Evolutionary conservation across 78 protist species (phyloP).

Genomic region (Dictyostelium intermedium): DNA sequence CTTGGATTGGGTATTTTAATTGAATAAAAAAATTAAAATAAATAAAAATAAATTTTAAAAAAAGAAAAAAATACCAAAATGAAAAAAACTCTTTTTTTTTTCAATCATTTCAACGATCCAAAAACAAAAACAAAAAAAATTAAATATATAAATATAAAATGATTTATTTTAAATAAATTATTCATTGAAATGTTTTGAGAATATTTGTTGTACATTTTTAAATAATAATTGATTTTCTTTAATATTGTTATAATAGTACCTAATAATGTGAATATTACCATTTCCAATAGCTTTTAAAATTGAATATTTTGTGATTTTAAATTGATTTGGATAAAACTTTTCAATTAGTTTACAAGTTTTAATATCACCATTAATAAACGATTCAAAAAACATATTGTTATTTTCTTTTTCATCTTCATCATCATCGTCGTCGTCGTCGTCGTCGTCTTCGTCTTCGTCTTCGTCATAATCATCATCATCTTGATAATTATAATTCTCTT

Average conservation of each 20-base stretch:
- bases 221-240: not conserved
- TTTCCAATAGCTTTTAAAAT: not conserved
- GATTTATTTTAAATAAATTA: not conserved
- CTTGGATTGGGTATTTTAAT: too few species aligned
- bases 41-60: not conserved
- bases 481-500: not conserved
- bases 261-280: not conserved
- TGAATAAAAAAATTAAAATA: not conserved
- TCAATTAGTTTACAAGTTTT: not conserved
- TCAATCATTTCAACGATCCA: too few species aligned
- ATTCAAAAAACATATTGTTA: not conserved
- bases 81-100: too few species aligned
- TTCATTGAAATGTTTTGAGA: not conserved
- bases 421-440: not conserved
- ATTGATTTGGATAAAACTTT: not conserved
- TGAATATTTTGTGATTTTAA: not conserved
- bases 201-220: not conserved
- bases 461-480: not conserved
- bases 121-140: too few species aligned
- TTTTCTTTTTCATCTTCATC: not conserved
- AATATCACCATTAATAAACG: not conserved
- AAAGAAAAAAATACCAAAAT: not conserved
- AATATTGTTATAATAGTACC: not conserved
- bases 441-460: not conserved
- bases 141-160: too few species aligned